These are phyloP conservation scores for Lodderomyces theae DNA, from an alignment of 1,139 yeast species.

Conservation along the genomic window DNA sequence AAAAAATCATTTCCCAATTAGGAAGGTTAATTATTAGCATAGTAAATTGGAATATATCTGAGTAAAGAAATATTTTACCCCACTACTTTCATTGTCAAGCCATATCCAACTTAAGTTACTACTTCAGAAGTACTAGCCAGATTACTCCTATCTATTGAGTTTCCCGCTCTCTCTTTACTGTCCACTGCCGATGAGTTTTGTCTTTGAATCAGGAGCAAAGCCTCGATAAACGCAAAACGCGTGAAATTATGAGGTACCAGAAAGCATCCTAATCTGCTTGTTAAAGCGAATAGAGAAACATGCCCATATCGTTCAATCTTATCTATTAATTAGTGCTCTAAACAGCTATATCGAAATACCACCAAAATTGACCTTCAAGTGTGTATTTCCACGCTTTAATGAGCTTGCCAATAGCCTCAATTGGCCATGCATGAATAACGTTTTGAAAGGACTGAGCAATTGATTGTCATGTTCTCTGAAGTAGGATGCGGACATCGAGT, in stretches of 20 bases:
- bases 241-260: no score
- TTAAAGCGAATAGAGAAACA: no score
- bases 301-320: no score
- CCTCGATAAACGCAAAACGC: no score
- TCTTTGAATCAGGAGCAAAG: no score
- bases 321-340: no score
- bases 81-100: background rate
- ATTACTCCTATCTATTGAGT: no score
- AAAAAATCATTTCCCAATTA: background rate
- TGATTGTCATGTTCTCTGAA: conserved; percentile 5
- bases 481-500: conserved; percentile 10
- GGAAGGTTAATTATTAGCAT: conserved; percentile 1
- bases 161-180: no score
- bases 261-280: no score
- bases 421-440: conserved; percentile 14
- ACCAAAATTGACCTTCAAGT: conserved; percentile 10
- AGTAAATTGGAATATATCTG: background rate
- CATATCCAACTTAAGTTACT: background rate
- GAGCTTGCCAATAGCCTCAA: conserved; percentile 7
- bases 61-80: background rate
- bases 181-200: no score
- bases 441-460: conserved; percentile 11
- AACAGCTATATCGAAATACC: conserved; percentile 8
- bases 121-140: background rate
- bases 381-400: conserved; percentile 2